Evolutionary conservation across 2,329 filamentous ascomycete species (phyloP), one percentile per base, ranked within the genome.

Genomic region (Aureobasidium mangrovei): DNA sequence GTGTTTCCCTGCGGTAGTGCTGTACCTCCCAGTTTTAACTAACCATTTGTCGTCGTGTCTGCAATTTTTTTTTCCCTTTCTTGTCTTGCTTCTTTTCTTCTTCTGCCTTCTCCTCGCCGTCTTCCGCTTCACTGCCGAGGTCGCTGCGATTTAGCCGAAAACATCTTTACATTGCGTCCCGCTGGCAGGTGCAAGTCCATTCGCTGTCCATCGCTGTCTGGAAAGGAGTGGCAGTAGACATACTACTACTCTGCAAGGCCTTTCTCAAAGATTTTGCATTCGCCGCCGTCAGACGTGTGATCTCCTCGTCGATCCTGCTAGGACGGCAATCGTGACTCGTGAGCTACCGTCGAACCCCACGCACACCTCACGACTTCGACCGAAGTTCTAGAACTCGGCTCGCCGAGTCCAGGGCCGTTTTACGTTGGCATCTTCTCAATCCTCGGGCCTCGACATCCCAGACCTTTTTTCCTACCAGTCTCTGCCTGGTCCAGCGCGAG

Each of bases 181-280:
- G 53, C 53, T 55, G 53, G 53, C 53, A 55, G 53, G 53, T 55
- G 53, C 44, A 47, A 35, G 36, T 48, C 45, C 44, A 26, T 31
- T 56, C 47, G 8, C 33, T 56, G 40, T 12, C 18, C 45, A 44
- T 51, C 38, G 18, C 7, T 4, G 38, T 26, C 10, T 28, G n/a
- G 28, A 46, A 5, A 38, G 38, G 8, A 40, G 38, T 8, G 9
- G n/a, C 38, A 40, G 38, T 24, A 42, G 9, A 32, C 28, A 27
- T 24, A 7, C 36, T 41, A 10, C 27, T 9, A 39, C 47, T 12
- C 28, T 28, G 8, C 27, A 18, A 18, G 18, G 18, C 18, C 18
- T 18, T 4, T 24, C 35, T 33, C 32, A 33, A 39, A 39, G 46
- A 5, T n/a, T 39, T 40, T 49, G 46, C 46, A 12, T 49, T 40